Evolutionary conservation across 345 rosid genomes (phyloP).

Genomic region (Cardamine occulta): DNA sequence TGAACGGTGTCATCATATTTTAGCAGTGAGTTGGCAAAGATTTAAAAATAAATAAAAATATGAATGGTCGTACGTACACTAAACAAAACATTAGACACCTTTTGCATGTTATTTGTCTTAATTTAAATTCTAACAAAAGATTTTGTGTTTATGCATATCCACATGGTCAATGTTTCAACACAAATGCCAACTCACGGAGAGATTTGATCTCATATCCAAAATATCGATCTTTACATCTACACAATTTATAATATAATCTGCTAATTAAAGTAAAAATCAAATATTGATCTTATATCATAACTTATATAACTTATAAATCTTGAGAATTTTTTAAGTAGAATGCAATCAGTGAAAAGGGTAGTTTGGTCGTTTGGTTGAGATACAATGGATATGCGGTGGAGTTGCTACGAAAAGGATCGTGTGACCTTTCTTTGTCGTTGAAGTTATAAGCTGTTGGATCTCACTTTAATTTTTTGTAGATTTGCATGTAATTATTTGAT

Average conservation of each 20-base stretch:
- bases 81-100: slow-evolving; percentile 3
- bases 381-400: slow-evolving; percentile 31
- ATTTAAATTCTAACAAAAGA: background rate
- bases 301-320: background rate
- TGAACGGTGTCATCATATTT: background rate
- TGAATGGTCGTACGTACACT: background rate
- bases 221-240: background rate
- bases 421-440: slow-evolving; percentile 34
- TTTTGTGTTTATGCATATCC: slow-evolving; percentile 15
- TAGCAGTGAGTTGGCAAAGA: slow-evolving; percentile 1
- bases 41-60: background rate
- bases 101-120: slow-evolving; percentile 28
- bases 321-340: background rate
- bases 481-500: slow-evolving; percentile 5
- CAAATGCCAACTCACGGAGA: slow-evolving; percentile 25
- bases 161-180: slow-evolving; percentile 21
- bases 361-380: background rate
- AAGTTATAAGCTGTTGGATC: slow-evolving; percentile 31
- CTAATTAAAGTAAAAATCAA: background rate
- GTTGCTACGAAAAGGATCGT: slow-evolving; percentile 31
- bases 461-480: slow-evolving; percentile 9
- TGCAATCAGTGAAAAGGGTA: background rate
- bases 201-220: background rate
- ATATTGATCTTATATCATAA: background rate
- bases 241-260: background rate